Base-by-base conservation (phyloP, 495 filamentous ascomycete genomes). In the Durotheca rogersii region DNA sequence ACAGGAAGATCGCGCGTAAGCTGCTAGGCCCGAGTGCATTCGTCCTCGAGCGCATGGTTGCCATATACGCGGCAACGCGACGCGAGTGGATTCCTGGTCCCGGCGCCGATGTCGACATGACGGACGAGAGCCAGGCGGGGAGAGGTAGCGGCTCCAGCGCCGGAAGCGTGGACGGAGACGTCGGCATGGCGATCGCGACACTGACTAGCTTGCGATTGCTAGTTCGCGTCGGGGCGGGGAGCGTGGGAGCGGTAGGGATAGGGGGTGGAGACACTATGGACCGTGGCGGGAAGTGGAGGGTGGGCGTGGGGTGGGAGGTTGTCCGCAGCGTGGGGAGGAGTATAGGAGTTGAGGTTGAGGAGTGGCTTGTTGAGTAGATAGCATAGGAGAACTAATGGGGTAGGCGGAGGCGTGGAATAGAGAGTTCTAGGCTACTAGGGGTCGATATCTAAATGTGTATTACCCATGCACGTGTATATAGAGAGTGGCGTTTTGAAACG, bases 1-100 rank as follows among this genome's bases (percentile, higher is more conserved):
- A 85, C 57, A 75, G 84, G 68, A 89, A 80, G 67, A 87, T 88
- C 25, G 76, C 82, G 9, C 72, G 87, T 55, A 76, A 87, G 69
- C 58, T 92, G 39, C 66, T 95, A 30, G 71, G 87, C 48, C 72
- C 90, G 11, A 85, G 90, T 42, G 81, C 89, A 2, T 98, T 96
- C 61, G 80, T 88, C 12, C 70, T 96, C 7, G 93, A 98, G 71
- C 77, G 93, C 3, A 74, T 96, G 68, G 71, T 95, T 15, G 89
- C 92, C 0, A 94, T 98, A 18, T 90, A 92, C 56, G 83, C 85
- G 18, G 84, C 86, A 1, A 83, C 96, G 33, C 70, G 86, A 25
- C 84, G 85, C 1, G 84, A 90, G 47, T 80, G 83, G 53, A 75
- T 82, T 10, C 71, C 72, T 5, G 72, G 69, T 52, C 62, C 56